Base-by-base conservation (phyloP, 1,139 yeast genomes). In the Geotrichum klebahnii region DNA sequence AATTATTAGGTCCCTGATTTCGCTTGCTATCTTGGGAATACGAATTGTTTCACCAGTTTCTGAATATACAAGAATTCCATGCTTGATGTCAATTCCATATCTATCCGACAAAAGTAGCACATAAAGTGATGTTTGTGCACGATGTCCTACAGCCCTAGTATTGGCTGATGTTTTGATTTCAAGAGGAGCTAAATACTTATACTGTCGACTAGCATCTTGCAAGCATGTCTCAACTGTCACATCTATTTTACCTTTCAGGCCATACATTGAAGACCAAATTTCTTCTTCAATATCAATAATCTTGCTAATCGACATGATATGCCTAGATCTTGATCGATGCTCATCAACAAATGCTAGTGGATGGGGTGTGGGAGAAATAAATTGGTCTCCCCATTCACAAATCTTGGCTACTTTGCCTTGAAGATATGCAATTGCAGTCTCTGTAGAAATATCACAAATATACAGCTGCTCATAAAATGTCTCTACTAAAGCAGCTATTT, bases 181-280 rank as follows among this genome's bases (percentile, higher is more conserved):
- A 69, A 94, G 71, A 0, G 97, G 97, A 0, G 81, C 76, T 17
- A 46, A 32, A 23, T 87, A 74, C 53, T 32, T 31, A 38, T 38
- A 38, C 16, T 35, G 29, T 2, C 34, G 36, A 14, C 23, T 29
- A 9, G 44, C 49, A 22, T 46, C 49, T 46, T 33, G 39, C 9
- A 46, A 12, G 17, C 44, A 46, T 14, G 85, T 84, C 58, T 84
- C 85, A 1, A 89, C 75, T 0, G 96, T 86, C 1, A 84, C 96
- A 68, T 92, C 99, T 16, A 90, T 80, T 61, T 83, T 80, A 0
- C 99, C 99, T 57, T 87, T 81, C 9, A 94, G 68, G 0, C 99
- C 99, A 70, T 77, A 89, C 62, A 79, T 77, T 0, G 97, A 96
- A 0, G 97, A 87, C 87, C 95, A 82, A 19, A 92, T 81, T 59